phyloP scores from a whole-genome alignment of 805 yeast species.

The Candida multigemmis region DNA sequence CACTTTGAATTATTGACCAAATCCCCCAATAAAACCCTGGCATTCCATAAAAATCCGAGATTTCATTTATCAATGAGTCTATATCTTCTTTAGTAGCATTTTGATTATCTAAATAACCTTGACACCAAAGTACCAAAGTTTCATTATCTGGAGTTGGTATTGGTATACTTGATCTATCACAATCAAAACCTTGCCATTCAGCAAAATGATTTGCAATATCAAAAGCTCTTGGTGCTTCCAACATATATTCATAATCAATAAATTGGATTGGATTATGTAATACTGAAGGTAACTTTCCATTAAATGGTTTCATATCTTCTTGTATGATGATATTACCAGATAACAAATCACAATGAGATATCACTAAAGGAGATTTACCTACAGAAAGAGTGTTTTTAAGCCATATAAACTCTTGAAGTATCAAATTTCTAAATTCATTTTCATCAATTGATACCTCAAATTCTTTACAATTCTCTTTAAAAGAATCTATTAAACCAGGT shows the following conservation, averaged over 20 bases:
- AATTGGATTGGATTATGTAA: constrained; percentile 40
- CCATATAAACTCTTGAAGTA: constrained; percentile 50
- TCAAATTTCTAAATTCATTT: constrained; percentile 24
- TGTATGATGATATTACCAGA: constrained; percentile 70
- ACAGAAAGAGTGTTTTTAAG: constrained; percentile 29
- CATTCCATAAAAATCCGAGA: constrained; percentile 57
- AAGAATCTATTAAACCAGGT: constrained; percentile 24
- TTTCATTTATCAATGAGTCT: constrained; percentile 42
- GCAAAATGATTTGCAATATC: constrained; percentile 69
- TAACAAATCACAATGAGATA: constrained; percentile 63
- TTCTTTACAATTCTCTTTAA: constrained; percentile 21
- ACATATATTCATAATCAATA: constrained; percentile 67
- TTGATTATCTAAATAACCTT: constrained; percentile 38
- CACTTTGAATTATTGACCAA: constrained; percentile 72
- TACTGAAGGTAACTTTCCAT: constrained; percentile 8
- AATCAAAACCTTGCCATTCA: constrained; percentile 79
- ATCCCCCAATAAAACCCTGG: constrained; percentile 85
- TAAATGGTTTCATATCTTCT: constrained; percentile 10
- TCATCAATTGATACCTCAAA: constrained; percentile 8
- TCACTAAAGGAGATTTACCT: constrained; percentile 43
- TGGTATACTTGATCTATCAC: constrained; percentile 54
- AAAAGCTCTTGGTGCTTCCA: constrained; percentile 65
- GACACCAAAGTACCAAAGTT: constrained; percentile 48
- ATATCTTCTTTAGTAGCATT: constrained; percentile 22
- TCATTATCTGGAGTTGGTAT: constrained; percentile 34